These are phyloP conservation scores for Gnaphalium uliginosum DNA, from an alignment of 129 eudicot genomes.

Conservation along the genomic window DNA sequence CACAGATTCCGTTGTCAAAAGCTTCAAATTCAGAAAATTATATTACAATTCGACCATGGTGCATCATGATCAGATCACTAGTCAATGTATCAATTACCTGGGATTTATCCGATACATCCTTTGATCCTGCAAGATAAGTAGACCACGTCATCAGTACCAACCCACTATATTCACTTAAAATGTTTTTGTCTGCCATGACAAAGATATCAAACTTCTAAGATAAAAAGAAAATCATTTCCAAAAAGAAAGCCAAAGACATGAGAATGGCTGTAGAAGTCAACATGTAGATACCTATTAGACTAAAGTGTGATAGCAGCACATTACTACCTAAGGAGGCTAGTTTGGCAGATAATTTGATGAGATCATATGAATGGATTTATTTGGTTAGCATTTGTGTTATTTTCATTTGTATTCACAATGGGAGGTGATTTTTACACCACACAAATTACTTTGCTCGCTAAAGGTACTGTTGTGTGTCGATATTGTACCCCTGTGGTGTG, in stretches of 20 bases:
- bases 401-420: not conserved
- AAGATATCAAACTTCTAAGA: not conserved
- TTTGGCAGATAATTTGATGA: not conserved
- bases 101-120: conserved; percentile 18
- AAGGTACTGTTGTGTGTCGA: not conserved
- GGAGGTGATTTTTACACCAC: not conserved
- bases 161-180: not conserved
- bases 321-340: not conserved
- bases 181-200: not conserved
- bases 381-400: not conserved
- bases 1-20: not conserved
- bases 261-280: not conserved
- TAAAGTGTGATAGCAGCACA: not conserved
- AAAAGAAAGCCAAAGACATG: not conserved
- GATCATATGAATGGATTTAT: not conserved
- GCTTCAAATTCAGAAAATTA: not conserved
- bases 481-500: not conserved
- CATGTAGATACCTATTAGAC: not conserved
- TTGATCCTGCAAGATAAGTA: conserved; percentile 21
- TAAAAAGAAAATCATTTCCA: not conserved
- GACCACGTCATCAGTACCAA: not conserved
- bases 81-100: conserved; percentile 18
- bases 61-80: conserved; percentile 3
- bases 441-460: not conserved
- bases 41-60: conserved; percentile 5